Evolutionary conservation across 176 grass and related monocot genomes (phyloP), one percentile per base, ranked within the genome.

Genomic region (Otatea glauca): DNA sequence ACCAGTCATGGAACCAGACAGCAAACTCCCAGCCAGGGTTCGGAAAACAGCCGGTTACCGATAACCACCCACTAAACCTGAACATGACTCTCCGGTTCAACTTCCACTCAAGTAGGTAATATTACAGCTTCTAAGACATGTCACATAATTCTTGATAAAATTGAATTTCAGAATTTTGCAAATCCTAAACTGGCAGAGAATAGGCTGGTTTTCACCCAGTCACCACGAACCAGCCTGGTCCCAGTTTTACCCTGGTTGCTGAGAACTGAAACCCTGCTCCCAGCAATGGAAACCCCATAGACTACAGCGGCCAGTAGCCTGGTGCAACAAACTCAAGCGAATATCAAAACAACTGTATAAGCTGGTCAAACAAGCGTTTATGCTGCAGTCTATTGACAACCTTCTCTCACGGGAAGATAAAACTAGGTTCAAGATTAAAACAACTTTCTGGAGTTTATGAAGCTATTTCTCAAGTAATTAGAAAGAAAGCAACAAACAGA

Each of bases 311-410:
- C 15, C 6, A 5, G 38, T 21, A 23, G 14, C 23, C 21, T n/a
- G 27, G 61, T 39, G 47, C 44, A 25, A 43, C 13, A 58, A 70
- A 43, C 68, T 25, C 2, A 88, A 27, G 53, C n/a, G 55, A 77
- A 58, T n/a, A 82, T 0, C 7, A 10, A 44, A 55, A 80, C 9
- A 66, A 75, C 47, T 44, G 24, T 27, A 34, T 49, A 18, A 47
- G 42, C 39, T 81, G 44, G 72, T 77, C 70, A 70, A 69, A 75
- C 51, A 75, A 49, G 27, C 6, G 5, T 75, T 76, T 60, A 70
- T 41, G 50, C 39, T 23, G 64, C 78, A 76, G 5, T n/a, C 64
- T 41, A 15, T 78, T 75, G 25, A 54, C 61, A 81, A 27, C 54
- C 44, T 25, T n/a, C n/a, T n/a, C n/a, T n/a, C n/a, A n/a, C n/a